These are phyloP conservation scores for Pleoardoris graminearum DNA, from an alignment of 2,329 filamentous ascomycete genomes.

Conservation along the genomic window DNA sequence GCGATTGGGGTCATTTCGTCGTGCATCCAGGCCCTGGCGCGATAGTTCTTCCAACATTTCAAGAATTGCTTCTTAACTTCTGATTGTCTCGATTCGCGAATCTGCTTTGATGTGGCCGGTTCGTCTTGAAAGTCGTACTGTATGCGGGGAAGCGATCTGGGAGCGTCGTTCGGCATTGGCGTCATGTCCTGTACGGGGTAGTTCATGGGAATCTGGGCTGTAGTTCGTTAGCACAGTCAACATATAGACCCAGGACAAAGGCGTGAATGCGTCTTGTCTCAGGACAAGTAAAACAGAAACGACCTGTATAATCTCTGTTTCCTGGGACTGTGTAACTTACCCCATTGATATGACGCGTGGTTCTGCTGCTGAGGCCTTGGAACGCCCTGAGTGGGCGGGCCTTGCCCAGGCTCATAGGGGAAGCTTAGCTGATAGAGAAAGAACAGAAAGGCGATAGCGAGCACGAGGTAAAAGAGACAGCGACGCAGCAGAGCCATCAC, in stretches of 20 bases:
- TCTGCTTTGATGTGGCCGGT: constrained; percentile 33
- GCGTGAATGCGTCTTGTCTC: too few species aligned
- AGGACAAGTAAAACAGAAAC: too few species aligned
- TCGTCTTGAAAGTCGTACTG: constrained; percentile 49
- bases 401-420: constrained; percentile 29
- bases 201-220: constrained; percentile 42
- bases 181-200: constrained; percentile 45
- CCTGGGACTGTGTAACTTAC: not conserved
- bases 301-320: too few species aligned
- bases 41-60: constrained; percentile 52
- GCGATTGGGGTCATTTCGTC: constrained; percentile 53
- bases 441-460: constrained; percentile 42
- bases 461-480: constrained; percentile 40
- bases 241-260: too few species aligned
- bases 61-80: constrained; percentile 50
- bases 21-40: constrained; percentile 52
- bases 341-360: constrained; percentile 43
- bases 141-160: constrained; percentile 47
- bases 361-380: not conserved
- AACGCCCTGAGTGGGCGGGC: not conserved
- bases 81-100: constrained; percentile 39
- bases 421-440: constrained; percentile 44
- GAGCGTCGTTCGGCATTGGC: constrained; percentile 43
- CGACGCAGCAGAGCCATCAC: constrained; percentile 47
- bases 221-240: not conserved